A percentile compares a stretch with the other conserved stretches of the same genome.
Evolutionary conservation across 2,329 filamentous ascomycete genomes (phyloP).

Genomic region (Sporothrix brunneoviolacea): DNA sequence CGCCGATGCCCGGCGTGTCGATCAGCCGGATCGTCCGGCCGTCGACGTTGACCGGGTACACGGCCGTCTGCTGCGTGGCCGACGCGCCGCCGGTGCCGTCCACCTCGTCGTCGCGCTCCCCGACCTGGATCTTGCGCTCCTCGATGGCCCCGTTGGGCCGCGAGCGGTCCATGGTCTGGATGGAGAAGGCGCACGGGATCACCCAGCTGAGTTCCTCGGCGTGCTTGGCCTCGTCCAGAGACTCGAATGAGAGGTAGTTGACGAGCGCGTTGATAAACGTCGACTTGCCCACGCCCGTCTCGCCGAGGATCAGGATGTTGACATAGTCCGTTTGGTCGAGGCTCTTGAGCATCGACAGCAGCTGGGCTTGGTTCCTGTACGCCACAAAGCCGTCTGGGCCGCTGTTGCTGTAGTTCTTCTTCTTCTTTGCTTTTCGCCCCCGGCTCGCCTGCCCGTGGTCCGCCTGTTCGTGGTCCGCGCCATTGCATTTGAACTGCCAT

Average conservation of each 20-base stretch:
- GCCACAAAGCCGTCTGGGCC: no score
- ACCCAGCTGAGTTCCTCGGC: constrained; percentile 26
- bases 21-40: constrained; percentile 29
- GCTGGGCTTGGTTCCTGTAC: neutral
- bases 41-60: constrained; percentile 27
- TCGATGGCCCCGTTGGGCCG: constrained; percentile 21
- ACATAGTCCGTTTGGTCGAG: constrained; percentile 25
- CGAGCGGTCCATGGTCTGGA: constrained; percentile 25
- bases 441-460: no score
- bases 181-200: constrained; percentile 34
- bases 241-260: constrained; percentile 36
- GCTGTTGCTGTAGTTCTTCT: no score
- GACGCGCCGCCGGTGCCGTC: constrained; percentile 29
- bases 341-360: constrained; percentile 1
- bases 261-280: no score
- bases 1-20: constrained; percentile 37
- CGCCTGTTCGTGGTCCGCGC: constrained; percentile 22
- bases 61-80: constrained; percentile 30
- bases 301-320: constrained; percentile 41
- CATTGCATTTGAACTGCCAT: constrained; percentile 29
- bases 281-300: constrained; percentile 43
- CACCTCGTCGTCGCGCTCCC: constrained; percentile 25
- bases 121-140: constrained; percentile 26
- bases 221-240: constrained; percentile 33
- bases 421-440: no score